Conservation (phyloP, 2,329 filamentous ascomycete genomes). For the Alternaria triticimaculans region DNA sequence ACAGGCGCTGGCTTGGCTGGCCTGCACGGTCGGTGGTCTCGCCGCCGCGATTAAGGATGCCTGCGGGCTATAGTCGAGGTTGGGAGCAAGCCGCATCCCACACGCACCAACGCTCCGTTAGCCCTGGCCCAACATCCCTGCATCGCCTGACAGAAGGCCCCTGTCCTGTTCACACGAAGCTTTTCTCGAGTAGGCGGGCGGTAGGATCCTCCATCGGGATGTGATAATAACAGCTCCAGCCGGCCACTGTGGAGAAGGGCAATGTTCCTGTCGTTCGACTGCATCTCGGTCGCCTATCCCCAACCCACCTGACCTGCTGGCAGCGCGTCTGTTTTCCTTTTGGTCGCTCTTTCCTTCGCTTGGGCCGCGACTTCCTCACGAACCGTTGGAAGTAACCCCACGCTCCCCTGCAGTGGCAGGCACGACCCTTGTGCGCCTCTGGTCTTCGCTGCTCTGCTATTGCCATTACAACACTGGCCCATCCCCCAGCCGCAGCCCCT, state of each 20-base stretch:
- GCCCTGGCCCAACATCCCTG: slow-evolving; percentile 30
- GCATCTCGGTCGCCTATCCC: not conserved
- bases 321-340: slow-evolving; percentile 13
- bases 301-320: not conserved
- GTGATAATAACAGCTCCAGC: slow-evolving; percentile 21
- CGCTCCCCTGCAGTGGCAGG: slow-evolving; percentile 33
- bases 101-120: slow-evolving; percentile 30
- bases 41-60: slow-evolving; percentile 29
- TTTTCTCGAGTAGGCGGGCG: slow-evolving; percentile 17
- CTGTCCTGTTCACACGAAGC: slow-evolving; percentile 21
- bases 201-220: slow-evolving; percentile 18
- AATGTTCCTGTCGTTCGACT: not conserved
- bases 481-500: slow-evolving; percentile 13
- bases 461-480: slow-evolving; percentile 22
- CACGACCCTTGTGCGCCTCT: slow-evolving; percentile 41
- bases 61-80: slow-evolving; percentile 10
- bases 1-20: slow-evolving; percentile 14
- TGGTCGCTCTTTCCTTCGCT: slow-evolving; percentile 33
- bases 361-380: slow-evolving; percentile 27
- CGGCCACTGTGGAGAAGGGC: slow-evolving; percentile 1
- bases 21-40: slow-evolving; percentile 29
- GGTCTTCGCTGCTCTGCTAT: slow-evolving; percentile 23
- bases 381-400: slow-evolving; percentile 38
- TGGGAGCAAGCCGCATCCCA: slow-evolving; percentile 20
- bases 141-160: slow-evolving; percentile 24